Percentiles rank a stretch among this genome's conserved stretches.
Evolutionary conservation across 768 basidiomycete species (phyloP).

Genomic region (Lentinula raphanica): DNA sequence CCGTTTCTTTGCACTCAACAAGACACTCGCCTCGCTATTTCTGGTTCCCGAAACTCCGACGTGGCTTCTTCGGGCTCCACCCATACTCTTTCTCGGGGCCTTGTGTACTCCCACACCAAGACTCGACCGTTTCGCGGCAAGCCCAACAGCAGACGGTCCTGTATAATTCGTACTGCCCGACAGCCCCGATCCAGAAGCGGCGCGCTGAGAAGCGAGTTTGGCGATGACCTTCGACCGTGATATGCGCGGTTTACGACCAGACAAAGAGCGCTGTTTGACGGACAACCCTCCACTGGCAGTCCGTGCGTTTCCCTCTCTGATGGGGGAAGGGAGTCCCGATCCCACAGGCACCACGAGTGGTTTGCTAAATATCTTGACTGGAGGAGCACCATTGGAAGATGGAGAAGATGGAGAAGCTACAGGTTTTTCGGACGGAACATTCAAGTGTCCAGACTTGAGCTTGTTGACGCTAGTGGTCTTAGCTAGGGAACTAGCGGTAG

Average conservation of each 20-base stretch:
- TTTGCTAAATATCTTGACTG: slow-evolving; percentile 49
- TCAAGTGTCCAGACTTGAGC: neutral
- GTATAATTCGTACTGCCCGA: neutral
- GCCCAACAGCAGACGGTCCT: slow-evolving; percentile 14
- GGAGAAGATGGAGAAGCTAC: neutral
- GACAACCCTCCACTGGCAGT: neutral
- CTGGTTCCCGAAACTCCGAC: slow-evolving; percentile 25
- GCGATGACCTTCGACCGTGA: slow-evolving; percentile 81
- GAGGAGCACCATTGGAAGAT: slow-evolving; percentile 10
- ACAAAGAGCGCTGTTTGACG: slow-evolving; percentile 24
- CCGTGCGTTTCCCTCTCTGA: slow-evolving; percentile 18
- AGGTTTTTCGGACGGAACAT: neutral
- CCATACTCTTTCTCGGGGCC: slow-evolving; percentile 33
- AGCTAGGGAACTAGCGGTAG: slow-evolving; percentile 74
- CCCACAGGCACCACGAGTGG: slow-evolving; percentile 32
- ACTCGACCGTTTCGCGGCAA: slow-evolving; percentile 43
- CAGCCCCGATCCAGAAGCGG: slow-evolving; percentile 28
- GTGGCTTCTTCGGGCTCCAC: slow-evolving; percentile 18
- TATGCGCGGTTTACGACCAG: slow-evolving; percentile 66
- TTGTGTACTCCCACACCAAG: slow-evolving; percentile 32
- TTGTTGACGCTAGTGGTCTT: slow-evolving; percentile 31
- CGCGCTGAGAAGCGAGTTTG: slow-evolving; percentile 67
- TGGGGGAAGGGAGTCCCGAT: slow-evolving; percentile 32
- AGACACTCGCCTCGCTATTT: slow-evolving; percentile 16
- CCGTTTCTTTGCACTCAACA: slow-evolving; percentile 67